These are phyloP conservation scores for Didymella glomerata DNA, from an alignment of 2,329 filamentous ascomycete genomes.

Conservation along the genomic window DNA sequence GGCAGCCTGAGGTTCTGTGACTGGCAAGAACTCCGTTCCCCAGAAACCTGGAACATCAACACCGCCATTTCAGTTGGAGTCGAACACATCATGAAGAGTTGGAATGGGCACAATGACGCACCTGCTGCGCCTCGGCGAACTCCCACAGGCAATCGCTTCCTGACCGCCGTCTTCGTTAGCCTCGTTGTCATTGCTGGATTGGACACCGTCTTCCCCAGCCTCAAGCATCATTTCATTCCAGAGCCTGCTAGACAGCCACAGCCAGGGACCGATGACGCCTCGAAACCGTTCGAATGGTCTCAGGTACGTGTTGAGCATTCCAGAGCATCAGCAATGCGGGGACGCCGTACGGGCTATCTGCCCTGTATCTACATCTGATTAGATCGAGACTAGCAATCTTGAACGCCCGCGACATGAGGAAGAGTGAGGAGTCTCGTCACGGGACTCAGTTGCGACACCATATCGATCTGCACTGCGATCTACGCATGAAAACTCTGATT, in stretches of 20 bases:
- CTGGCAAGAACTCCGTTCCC: neutral
- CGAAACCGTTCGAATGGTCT: slow-evolving; percentile 33
- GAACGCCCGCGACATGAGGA: neutral
- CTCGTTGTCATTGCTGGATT: slow-evolving; percentile 30
- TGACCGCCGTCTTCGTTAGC: slow-evolving; percentile 30
- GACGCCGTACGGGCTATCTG: neutral
- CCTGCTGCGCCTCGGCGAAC: slow-evolving; percentile 20
- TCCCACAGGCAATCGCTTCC: slow-evolving; percentile 17
- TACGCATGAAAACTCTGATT: neutral
- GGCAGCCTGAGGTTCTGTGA: neutral
- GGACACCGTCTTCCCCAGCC: slow-evolving; percentile 29
- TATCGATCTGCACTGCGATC: neutral
- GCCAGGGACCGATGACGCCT: slow-evolving; percentile 2
- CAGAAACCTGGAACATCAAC: slow-evolving; percentile 7
- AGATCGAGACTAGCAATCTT: neutral
- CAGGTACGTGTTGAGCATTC: slow-evolving; percentile 32
- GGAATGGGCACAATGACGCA: slow-evolving; percentile 24
- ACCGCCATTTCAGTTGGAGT: slow-evolving; percentile 10
- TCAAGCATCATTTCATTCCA: slow-evolving; percentile 22
- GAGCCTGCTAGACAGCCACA: slow-evolving; percentile 10
- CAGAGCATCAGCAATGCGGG: slow-evolving; percentile 10
- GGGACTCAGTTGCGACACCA: neutral
- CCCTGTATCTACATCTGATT: slow-evolving; percentile 16
- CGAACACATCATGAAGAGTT: slow-evolving; percentile 34
- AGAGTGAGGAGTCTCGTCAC: neutral